Conservation (phyloP, 345 rosid species). For the Aegle marmelos region DNA sequence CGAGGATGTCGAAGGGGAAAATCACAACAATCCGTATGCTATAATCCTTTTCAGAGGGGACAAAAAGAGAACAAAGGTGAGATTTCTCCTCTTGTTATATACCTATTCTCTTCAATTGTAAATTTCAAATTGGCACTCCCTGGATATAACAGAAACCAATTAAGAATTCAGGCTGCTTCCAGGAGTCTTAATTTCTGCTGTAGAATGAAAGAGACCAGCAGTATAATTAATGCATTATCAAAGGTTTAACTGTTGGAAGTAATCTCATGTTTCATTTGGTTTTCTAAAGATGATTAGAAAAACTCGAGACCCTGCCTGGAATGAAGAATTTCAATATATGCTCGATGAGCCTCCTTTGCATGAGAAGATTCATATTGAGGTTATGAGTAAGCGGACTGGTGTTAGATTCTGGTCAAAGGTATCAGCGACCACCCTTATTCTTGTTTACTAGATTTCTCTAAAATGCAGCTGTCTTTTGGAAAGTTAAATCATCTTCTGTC, state of each 20-base stretch:
- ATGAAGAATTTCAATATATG: conserved; percentile 62
- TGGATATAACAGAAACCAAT: not conserved
- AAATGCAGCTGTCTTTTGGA: not conserved
- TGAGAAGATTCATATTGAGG: conserved; percentile 57
- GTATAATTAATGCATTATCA: not conserved
- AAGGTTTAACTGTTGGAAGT: not conserved
- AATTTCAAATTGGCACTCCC: not conserved
- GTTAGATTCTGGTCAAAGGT: conserved; percentile 62
- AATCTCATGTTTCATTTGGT: not conserved
- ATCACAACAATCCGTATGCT: conserved; percentile 64
- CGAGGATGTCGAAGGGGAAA: conserved; percentile 63
- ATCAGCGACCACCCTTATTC: not conserved
- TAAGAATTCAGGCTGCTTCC: not conserved
- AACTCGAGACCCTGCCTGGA: conserved; percentile 65
- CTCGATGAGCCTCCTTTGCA: conserved; percentile 64
- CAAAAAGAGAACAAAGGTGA: conserved; percentile 67
- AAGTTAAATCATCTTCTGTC: not conserved
- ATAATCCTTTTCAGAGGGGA: conserved; percentile 63
- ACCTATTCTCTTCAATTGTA: not conserved
- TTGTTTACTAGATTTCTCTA: not conserved
- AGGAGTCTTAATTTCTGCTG: not conserved
- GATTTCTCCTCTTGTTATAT: not conserved
- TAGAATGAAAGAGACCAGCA: not conserved
- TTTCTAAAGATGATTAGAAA: conserved; percentile 46
- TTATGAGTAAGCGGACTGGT: conserved; percentile 54